These are phyloP conservation scores for Polyplosphaeria fusca DNA, from an alignment of 495 filamentous ascomycete species.

Conservation along the genomic window DNA sequence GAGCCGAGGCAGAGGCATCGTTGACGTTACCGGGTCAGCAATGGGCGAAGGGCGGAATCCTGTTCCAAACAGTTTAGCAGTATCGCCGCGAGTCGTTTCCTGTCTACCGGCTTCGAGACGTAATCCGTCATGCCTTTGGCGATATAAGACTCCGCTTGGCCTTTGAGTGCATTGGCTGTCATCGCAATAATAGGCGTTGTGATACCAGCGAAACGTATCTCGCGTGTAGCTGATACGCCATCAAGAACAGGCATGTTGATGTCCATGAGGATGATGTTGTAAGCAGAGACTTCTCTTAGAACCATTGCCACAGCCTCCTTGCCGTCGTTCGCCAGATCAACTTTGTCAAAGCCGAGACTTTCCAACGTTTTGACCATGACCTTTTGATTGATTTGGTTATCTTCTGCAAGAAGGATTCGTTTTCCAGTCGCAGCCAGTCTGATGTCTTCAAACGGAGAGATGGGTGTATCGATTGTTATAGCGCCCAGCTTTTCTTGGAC, in stretches of 20 bases:
- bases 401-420: conserved; percentile 45
- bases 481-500: conserved; percentile 35
- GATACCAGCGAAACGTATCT: conserved; percentile 42
- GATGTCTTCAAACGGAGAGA: conserved; percentile 22
- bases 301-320: conserved; percentile 55
- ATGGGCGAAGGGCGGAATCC: too few species aligned
- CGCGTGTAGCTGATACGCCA: conserved; percentile 43
- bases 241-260: conserved; percentile 53
- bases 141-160: conserved; percentile 56
- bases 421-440: conserved; percentile 38
- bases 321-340: conserved; percentile 57
- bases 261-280: conserved; percentile 56
- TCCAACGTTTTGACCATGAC: conserved; percentile 59
- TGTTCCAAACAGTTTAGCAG: conserved; percentile 31
- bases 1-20: too few species aligned
- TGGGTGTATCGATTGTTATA: conserved; percentile 2
- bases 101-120: conserved; percentile 59
- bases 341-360: conserved; percentile 51
- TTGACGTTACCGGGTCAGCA: too few species aligned
- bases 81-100: conserved; percentile 40
- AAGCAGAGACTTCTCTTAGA: conserved; percentile 49
- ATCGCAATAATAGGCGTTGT: conserved; percentile 60
- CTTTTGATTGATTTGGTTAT: conserved; percentile 56
- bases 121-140: conserved; percentile 63
- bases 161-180: conserved; percentile 62